phyloP scores from a whole-genome alignment of 1,284 basidiomycete genomes.

The Exobasidium rhododendri region DNA sequence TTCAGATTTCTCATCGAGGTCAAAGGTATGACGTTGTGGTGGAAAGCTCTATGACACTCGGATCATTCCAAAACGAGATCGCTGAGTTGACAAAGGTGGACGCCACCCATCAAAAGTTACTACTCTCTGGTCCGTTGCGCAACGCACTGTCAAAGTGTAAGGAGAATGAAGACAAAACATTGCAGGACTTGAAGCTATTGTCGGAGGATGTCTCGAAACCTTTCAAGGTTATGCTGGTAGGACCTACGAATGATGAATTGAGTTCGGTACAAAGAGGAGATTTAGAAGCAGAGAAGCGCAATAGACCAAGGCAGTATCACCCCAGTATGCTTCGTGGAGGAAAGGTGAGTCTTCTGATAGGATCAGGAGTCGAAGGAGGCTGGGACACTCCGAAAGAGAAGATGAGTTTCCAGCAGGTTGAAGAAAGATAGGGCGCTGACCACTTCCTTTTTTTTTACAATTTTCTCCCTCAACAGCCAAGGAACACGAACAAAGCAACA shows the following conservation, averaged over 20 bases:
- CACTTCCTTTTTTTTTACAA: too few relatives aligned
- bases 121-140: slow-evolving; percentile 20
- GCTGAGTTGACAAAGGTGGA: slow-evolving; percentile 26
- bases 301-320: slow-evolving; percentile 36
- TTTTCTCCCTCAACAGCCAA: slow-evolving; percentile 5
- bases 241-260: slow-evolving; percentile 29
- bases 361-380: too few relatives aligned
- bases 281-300: slow-evolving; percentile 19
- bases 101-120: slow-evolving; percentile 33
- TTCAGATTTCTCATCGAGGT: slow-evolving; percentile 5
- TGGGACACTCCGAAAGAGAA: too few relatives aligned
- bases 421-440: too few relatives aligned
- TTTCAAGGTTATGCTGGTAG: slow-evolving; percentile 30
- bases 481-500: not conserved
- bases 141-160: slow-evolving; percentile 15
- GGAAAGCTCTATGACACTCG: slow-evolving; percentile 1
- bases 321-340: slow-evolving; percentile 39
- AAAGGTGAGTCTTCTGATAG: slow-evolving; percentile 16
- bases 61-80: slow-evolving; percentile 24
- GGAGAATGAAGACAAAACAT: not conserved
- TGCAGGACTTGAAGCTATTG: slow-evolving; percentile 16
- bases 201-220: slow-evolving; percentile 21
- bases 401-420: too few relatives aligned
- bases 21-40: not conserved
- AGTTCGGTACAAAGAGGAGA: slow-evolving; percentile 16